Evolutionary conservation across 2,329 filamentous ascomycete species (phyloP).

Genomic region (Aureobasidium sp.): DNA sequence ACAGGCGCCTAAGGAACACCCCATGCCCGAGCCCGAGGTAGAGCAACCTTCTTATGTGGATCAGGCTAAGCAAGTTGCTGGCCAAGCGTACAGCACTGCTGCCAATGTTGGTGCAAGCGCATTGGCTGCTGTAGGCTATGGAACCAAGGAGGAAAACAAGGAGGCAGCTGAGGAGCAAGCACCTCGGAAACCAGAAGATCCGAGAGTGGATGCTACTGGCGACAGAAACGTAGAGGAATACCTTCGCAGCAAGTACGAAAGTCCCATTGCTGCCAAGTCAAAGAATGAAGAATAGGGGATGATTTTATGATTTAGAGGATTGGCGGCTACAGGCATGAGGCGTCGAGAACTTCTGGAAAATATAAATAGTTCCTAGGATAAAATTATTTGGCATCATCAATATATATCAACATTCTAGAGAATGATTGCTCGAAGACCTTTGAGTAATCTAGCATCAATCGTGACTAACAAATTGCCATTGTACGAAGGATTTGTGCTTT

Average conservation of each 20-base stretch:
- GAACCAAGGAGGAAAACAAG: constrained; percentile 25
- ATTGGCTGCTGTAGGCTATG: constrained; percentile 28
- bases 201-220: constrained; percentile 26
- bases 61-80: constrained; percentile 37
- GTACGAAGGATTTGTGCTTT: background rate
- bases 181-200: constrained; percentile 22
- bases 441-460: background rate
- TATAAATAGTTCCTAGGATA: background rate
- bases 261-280: background rate
- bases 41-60: constrained; percentile 34
- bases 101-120: constrained; percentile 29
- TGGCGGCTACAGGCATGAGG: background rate
- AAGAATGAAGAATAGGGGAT: background rate
- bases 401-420: background rate
- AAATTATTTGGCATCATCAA: background rate
- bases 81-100: constrained; percentile 23
- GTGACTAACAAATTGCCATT: background rate
- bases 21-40: constrained; percentile 29
- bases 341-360: background rate
- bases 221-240: constrained; percentile 31
- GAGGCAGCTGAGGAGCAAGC: constrained; percentile 16
- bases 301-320: background rate
- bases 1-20: constrained; percentile 43
- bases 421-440: no score
- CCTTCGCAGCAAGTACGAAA: constrained; percentile 27